These are phyloP conservation scores for Venturia carpophila DNA, from an alignment of 2,329 filamentous ascomycete species.

Conservation along the genomic window DNA sequence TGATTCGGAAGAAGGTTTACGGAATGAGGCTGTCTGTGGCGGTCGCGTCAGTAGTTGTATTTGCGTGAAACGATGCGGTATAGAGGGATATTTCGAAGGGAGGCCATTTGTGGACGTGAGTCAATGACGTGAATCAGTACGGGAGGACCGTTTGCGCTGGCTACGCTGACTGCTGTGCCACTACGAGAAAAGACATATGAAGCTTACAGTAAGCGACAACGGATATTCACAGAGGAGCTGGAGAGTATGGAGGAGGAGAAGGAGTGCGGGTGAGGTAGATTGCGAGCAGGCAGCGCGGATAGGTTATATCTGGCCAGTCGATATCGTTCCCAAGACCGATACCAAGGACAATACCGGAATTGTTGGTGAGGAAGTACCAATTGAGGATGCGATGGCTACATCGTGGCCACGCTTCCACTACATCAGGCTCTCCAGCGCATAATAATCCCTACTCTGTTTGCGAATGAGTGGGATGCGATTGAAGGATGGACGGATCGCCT, in stretches of 20 bases:
- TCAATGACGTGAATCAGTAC: slow-evolving; percentile 10
- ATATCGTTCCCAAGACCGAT: not conserved
- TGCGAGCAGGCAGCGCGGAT: not conserved
- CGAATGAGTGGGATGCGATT: not conserved
- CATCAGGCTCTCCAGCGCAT: not conserved
- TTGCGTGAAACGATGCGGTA: not conserved
- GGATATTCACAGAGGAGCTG: not conserved
- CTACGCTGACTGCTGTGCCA: not conserved
- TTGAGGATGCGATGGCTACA: not conserved
- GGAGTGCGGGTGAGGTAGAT: not conserved
- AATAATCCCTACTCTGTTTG: not conserved
- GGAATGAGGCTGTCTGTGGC: not conserved
- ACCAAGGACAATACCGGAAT: not conserved
- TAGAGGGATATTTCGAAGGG: not conserved
- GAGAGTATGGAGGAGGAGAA: not conserved
- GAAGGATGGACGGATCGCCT: not conserved
- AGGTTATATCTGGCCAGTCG: not conserved
- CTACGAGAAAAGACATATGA: not conserved
- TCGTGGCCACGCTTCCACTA: not conserved
- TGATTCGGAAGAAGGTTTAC: not conserved
- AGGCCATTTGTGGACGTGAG: slow-evolving; percentile 6
- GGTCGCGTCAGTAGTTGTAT: not conserved
- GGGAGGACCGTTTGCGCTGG: not conserved
- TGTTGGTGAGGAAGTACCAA: not conserved
- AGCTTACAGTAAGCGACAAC: not conserved